Evolutionary conservation across 306 rosid genomes (phyloP).

Genomic region (Prunus campanulata): DNA sequence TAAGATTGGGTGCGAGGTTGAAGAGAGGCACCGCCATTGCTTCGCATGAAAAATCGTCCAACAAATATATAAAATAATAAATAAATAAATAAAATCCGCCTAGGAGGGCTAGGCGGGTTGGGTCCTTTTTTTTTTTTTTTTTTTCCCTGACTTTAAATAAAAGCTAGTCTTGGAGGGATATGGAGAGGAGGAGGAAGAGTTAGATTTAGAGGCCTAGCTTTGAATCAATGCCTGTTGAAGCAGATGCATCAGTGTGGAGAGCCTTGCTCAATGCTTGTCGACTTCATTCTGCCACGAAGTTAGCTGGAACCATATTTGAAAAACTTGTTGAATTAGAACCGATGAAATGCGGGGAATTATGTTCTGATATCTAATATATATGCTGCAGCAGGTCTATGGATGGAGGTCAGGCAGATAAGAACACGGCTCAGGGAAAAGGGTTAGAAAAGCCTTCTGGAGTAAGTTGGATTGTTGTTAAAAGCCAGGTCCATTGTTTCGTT

Average conservation of each 20-base stretch:
- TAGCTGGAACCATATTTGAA: slow-evolving; percentile 33
- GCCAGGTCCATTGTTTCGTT: slow-evolving; percentile 34
- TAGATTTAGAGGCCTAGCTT: background rate
- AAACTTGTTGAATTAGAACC: slow-evolving; percentile 46
- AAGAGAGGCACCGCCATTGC: no score
- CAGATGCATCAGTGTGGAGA: slow-evolving; percentile 49
- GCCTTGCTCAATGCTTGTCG: slow-evolving; percentile 48
- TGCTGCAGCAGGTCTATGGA: slow-evolving; percentile 43
- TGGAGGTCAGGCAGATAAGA: slow-evolving; percentile 33
- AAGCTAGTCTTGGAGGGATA: no score
- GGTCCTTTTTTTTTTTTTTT: no score
- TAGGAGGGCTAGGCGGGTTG: no score
- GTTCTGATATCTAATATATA: slow-evolving; percentile 43
- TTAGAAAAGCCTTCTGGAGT: slow-evolving; percentile 30
- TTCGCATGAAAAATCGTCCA: no score
- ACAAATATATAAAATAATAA: no score
- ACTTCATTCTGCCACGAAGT: slow-evolving; percentile 16
- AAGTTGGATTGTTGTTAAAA: slow-evolving; percentile 46
- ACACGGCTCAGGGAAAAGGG: slow-evolving; percentile 36
- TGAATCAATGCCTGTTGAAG: slow-evolving; percentile 32
- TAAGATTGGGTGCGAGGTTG: no score
- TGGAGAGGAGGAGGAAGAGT: no score
- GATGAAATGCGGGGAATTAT: slow-evolving; percentile 41
- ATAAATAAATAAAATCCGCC: no score
- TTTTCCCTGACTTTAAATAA: no score